Conservation (phyloP, 2,329 filamentous ascomycete genomes). For the Pleoardoris graminearum region DNA sequence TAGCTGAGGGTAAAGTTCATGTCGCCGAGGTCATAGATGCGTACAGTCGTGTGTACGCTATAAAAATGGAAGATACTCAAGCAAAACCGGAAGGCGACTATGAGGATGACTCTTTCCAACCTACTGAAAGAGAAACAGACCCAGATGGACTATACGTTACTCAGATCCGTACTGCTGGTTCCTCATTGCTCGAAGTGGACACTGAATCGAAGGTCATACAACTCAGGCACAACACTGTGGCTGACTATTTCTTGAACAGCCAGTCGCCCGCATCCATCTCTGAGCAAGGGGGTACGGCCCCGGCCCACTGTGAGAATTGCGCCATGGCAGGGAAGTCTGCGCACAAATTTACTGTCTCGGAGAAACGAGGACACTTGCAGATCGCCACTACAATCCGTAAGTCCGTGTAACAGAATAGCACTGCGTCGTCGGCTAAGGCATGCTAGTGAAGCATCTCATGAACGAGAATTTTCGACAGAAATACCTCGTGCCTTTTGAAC, state of each 20-base stretch:
- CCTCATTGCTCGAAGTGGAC: neutral
- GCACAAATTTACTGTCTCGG: neutral
- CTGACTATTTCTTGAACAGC: neutral
- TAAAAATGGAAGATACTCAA: neutral
- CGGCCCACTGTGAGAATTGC: neutral
- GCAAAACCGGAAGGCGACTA: neutral
- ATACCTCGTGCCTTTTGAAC: neutral
- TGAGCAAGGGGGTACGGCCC: neutral
- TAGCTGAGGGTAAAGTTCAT: neutral
- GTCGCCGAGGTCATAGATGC: neutral
- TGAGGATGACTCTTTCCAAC: neutral
- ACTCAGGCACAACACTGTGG: constrained; percentile 2
- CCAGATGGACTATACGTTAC: neutral
- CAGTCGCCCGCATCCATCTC: neutral
- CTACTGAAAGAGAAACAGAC: neutral
- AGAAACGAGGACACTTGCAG: neutral
- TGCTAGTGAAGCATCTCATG: neutral
- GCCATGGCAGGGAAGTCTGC: neutral
- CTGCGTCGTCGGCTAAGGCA: neutral
- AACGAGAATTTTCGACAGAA: neutral
- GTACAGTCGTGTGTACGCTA: neutral
- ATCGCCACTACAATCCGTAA: neutral
- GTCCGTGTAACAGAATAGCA: neutral
- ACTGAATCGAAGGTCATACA: neutral
- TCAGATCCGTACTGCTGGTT: neutral